A percentile compares a stretch with the other conserved stretches of the same genome.
Evolutionary conservation across 1,139 yeast genomes (phyloP).

Genomic region (Scheffersomyces parashehatae): DNA sequence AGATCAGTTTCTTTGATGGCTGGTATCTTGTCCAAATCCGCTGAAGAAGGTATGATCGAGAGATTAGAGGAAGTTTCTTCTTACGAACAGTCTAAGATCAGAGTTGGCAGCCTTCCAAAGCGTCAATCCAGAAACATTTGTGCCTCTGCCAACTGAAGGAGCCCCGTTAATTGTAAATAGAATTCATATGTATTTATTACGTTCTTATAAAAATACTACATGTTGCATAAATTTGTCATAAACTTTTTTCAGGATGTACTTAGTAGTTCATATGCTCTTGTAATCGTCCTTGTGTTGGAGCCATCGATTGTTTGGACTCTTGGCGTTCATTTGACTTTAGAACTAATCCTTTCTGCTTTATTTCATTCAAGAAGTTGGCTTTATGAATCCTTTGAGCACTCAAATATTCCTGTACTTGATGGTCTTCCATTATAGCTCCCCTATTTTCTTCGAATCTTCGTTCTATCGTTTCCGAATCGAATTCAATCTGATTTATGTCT

Average conservation of each 20-base stretch:
- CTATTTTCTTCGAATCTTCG: slow-evolving; percentile 6
- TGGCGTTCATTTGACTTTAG: slow-evolving; percentile 1
- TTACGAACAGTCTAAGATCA: slow-evolving; percentile 20
- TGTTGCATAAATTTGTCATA: too few species aligned
- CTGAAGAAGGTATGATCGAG: slow-evolving; percentile 68
- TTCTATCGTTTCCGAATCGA: slow-evolving; percentile 20
- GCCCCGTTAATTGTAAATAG: slow-evolving; percentile 1
- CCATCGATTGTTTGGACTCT: background rate
- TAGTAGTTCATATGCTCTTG: slow-evolving; percentile 5
- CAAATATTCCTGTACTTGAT: slow-evolving; percentile 16
- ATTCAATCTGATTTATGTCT: slow-evolving; percentile 13
- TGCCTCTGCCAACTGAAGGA: too few species aligned
- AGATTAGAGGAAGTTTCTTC: slow-evolving; percentile 46
- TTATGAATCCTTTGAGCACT: slow-evolving; percentile 20
- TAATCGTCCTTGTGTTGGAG: background rate
- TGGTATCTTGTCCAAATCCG: slow-evolving; percentile 86
- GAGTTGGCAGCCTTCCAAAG: background rate
- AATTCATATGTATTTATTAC: background rate
- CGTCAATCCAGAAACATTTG: background rate
- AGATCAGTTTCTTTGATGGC: slow-evolving; percentile 76
- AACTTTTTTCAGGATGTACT: background rate
- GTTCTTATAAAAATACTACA: too few species aligned
- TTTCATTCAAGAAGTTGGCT: slow-evolving; percentile 24
- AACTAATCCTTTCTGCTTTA: slow-evolving; percentile 21
- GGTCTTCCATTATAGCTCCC: slow-evolving; percentile 12